Percentiles rank a stretch among this genome's conserved stretches.
Conservation (phyloP, 805 yeast genomes). For the Candida oleophila region DNA sequence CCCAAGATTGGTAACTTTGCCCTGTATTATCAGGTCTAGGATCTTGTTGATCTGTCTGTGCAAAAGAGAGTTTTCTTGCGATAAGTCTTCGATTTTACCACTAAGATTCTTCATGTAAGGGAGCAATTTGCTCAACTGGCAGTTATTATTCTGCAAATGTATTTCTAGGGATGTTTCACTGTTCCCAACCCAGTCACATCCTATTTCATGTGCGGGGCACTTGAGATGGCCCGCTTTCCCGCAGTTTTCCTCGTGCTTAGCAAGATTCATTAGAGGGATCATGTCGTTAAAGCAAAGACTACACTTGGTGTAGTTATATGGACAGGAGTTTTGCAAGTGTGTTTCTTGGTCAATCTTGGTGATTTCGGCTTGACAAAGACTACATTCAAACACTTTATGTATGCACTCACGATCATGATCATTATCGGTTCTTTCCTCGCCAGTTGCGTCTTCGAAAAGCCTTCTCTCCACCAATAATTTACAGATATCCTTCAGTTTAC, state of each 20-base stretch:
- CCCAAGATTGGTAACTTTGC: constrained; percentile 51
- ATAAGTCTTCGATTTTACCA: constrained; percentile 23
- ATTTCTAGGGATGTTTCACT: constrained; percentile 36
- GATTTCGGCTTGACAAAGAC: constrained; percentile 31
- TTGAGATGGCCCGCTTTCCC: constrained; percentile 33
- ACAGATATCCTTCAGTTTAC: constrained; percentile 5
- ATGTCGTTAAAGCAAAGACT: constrained; percentile 40
- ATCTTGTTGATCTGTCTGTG: constrained; percentile 46
- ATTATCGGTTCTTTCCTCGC: constrained; percentile 1
- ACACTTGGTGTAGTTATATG: constrained; percentile 40
- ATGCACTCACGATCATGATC: constrained; percentile 28
- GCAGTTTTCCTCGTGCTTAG: constrained; percentile 44
- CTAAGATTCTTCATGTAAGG: constrained; percentile 25
- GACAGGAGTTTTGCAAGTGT: constrained; percentile 42
- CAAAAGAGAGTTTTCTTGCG: constrained; percentile 36
- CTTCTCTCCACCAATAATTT: constrained; percentile 16
- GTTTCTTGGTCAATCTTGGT: constrained; percentile 23
- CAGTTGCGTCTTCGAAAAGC: constrained; percentile 6
- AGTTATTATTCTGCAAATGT: constrained; percentile 28
- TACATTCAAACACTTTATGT: constrained; percentile 37
- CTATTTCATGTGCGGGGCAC: constrained; percentile 49
- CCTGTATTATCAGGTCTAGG: constrained; percentile 47
- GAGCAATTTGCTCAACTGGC: constrained; percentile 29
- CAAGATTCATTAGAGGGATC: constrained; percentile 37
- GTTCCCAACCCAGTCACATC: constrained; percentile 49